phyloP scores from a whole-genome alignment of 139 green algal genomes.

The Monoraphidium neglectum region DNA sequence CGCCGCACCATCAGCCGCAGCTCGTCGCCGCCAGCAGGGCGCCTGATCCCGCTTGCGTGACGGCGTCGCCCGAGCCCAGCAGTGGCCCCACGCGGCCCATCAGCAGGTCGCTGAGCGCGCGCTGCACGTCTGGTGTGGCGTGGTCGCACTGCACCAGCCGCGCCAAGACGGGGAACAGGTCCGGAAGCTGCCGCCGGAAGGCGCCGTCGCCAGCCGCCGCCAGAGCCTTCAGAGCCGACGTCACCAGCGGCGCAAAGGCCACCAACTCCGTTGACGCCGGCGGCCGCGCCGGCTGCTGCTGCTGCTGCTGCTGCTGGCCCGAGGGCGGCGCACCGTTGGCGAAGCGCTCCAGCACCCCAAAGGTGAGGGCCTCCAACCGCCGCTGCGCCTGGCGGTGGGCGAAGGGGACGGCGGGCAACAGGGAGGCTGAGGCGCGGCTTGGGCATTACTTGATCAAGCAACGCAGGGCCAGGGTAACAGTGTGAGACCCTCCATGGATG shows the following conservation, averaged over 20 bases:
- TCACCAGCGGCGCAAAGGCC: conserved; percentile 27
- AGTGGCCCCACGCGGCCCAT: conserved; percentile 63
- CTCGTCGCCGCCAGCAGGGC: too few relatives aligned
- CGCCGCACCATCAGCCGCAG: too few relatives aligned
- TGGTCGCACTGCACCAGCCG: conserved; percentile 83
- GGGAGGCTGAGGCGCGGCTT: not conserved
- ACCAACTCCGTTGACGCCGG: not conserved
- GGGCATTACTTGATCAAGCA: not conserved
- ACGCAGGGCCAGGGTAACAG: not conserved
- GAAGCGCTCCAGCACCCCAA: conserved; percentile 74
- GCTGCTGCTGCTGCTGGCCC: conserved; percentile 1
- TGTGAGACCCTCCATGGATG: not conserved
- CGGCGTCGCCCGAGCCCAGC: conserved; percentile 27
- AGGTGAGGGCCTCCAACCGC: conserved; percentile 65
- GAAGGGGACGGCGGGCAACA: not conserved
- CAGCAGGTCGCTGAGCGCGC: conserved; percentile 85
- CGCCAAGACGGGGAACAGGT: conserved; percentile 90
- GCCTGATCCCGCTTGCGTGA: too few relatives aligned
- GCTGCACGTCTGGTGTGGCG: conserved; percentile 84
- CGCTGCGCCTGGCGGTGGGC: conserved; percentile 6
- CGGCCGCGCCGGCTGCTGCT: not conserved
- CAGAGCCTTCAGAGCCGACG: conserved; percentile 67
- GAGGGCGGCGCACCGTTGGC: conserved; percentile 31
- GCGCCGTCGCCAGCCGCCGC: conserved; percentile 51
- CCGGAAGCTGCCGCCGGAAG: conserved; percentile 74